Conservation (phyloP, 1,284 basidiomycete species). For the Puccinia sorghi region DNA sequence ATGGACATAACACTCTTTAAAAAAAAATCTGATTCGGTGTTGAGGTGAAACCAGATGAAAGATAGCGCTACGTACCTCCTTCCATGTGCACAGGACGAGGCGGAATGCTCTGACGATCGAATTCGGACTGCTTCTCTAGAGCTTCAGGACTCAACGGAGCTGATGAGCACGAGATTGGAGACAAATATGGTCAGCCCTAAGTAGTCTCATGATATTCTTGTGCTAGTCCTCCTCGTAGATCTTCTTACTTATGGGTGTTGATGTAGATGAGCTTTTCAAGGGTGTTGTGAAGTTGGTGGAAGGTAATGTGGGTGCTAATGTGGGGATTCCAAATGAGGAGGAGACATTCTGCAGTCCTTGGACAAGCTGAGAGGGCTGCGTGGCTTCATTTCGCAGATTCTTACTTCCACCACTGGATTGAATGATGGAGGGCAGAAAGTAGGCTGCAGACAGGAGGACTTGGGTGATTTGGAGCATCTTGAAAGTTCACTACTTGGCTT, state of each 20-base stretch:
- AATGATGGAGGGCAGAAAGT: neutral
- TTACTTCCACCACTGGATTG: neutral
- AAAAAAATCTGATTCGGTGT: neutral
- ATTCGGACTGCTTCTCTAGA: constrained; percentile 17
- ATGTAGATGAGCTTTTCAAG: neutral
- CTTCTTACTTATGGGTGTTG: constrained; percentile 6
- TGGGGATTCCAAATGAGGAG: constrained; percentile 5
- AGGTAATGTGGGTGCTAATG: constrained; percentile 6
- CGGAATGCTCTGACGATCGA: constrained; percentile 31
- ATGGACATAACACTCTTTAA: neutral
- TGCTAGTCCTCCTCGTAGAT: neutral
- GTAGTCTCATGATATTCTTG: neutral
- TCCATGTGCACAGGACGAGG: constrained; percentile 22
- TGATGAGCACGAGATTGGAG: neutral
- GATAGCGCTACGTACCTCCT: constrained; percentile 3
- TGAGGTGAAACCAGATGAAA: neutral
- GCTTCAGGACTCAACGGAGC: constrained; percentile 6
- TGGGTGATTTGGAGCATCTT: neutral
- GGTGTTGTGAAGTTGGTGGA: constrained; percentile 4
- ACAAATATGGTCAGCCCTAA: neutral
- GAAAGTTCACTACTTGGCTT: neutral
- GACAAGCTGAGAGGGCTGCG: neutral
- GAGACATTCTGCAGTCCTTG: neutral
- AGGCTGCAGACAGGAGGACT: neutral
- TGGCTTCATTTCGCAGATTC: neutral